Percentiles rank a stretch among this genome's conserved stretches.
Conservation (phyloP, 768 basidiomycete genomes). For the Mycena olivaceomarginata region DNA sequence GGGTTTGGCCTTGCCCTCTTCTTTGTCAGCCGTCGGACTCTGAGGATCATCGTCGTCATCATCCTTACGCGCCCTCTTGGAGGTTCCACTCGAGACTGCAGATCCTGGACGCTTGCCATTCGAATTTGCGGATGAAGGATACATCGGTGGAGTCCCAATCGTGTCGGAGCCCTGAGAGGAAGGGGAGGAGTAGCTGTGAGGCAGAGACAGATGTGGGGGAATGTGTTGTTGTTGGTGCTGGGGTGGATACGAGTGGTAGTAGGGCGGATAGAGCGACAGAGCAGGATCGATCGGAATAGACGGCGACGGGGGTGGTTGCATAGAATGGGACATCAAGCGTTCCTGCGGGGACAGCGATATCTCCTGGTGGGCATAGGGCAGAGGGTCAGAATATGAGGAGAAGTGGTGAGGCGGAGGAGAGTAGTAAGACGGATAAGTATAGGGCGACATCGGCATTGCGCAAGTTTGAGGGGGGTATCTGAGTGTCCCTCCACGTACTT, state of each 20-base stretch:
- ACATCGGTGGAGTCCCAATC: conserved; percentile 83
- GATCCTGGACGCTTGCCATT: conserved; percentile 84
- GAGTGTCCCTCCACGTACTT: conserved; percentile 21
- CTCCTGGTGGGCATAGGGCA: conserved; percentile 59
- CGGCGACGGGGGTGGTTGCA: conserved; percentile 75
- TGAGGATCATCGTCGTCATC: conserved; percentile 71
- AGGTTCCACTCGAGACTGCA: conserved; percentile 60
- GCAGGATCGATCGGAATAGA: conserved; percentile 83
- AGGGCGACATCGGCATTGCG: conserved; percentile 42
- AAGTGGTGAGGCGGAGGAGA: conserved; percentile 39
- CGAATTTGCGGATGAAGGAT: conserved; percentile 68
- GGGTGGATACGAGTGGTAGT: conserved; percentile 75
- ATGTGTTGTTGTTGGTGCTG: conserved; percentile 65
- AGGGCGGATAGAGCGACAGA: conserved; percentile 79
- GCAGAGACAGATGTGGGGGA: conserved; percentile 73
- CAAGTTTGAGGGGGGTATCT: conserved; percentile 8
- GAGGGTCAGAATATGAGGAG: conserved; percentile 39
- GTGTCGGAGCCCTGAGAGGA: conserved; percentile 89
- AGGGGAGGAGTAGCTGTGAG: conserved; percentile 82
- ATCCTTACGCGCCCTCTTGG: conserved; percentile 79
- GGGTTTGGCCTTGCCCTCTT: conserved; percentile 86
- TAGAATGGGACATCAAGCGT: conserved; percentile 63
- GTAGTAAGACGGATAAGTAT: conserved; percentile 44
- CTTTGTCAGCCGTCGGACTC: conserved; percentile 76
- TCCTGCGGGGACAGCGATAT: conserved; percentile 65